Percentiles rank a stretch among this genome's conserved stretches.
Evolutionary conservation across 2,329 filamentous ascomycete species (phyloP).

Genomic region (Dactylellina sp.): DNA sequence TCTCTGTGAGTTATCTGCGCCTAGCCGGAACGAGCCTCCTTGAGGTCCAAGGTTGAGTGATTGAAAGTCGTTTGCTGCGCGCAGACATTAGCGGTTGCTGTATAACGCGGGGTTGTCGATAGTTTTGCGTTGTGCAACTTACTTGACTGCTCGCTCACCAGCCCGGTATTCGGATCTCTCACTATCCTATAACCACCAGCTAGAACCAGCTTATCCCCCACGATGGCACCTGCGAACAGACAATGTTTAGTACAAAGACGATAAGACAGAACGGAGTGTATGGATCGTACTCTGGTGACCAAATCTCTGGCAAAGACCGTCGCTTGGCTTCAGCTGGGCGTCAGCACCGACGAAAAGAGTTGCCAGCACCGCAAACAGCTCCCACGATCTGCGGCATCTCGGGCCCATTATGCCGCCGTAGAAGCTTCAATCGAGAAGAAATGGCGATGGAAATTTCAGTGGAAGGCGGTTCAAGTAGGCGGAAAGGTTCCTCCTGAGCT

Average conservation of each 20-base stretch:
- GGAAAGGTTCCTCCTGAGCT: conserved; percentile 2
- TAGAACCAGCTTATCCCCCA: conserved; percentile 47
- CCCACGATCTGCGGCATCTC: conserved; percentile 48
- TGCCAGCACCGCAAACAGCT: conserved; percentile 41
- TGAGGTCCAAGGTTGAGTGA: conserved; percentile 42
- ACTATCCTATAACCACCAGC: conserved; percentile 45
- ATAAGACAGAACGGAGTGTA: background rate
- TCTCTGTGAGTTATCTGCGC: background rate
- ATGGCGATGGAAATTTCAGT: background rate
- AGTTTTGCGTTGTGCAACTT: conserved; percentile 38
- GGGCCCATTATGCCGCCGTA: conserved; percentile 26
- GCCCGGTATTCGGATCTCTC: conserved; percentile 29
- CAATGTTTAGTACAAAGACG: background rate
- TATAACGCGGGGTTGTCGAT: background rate
- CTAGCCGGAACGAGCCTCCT: conserved; percentile 31
- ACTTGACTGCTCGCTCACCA: conserved; percentile 39
- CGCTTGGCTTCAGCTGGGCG: conserved; percentile 37
- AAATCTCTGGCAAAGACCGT: conserved; percentile 50
- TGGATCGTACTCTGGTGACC: conserved; percentile 41
- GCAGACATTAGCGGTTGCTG: conserved; percentile 8
- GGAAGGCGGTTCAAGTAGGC: background rate
- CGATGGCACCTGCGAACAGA: conserved; percentile 29
- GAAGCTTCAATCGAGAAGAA: background rate
- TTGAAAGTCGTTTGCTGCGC: conserved; percentile 50
- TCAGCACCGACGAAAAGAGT: conserved; percentile 37